Base-by-base conservation (phyloP, 179 eudicot species). In the Gypsophila paniculata region DNA sequence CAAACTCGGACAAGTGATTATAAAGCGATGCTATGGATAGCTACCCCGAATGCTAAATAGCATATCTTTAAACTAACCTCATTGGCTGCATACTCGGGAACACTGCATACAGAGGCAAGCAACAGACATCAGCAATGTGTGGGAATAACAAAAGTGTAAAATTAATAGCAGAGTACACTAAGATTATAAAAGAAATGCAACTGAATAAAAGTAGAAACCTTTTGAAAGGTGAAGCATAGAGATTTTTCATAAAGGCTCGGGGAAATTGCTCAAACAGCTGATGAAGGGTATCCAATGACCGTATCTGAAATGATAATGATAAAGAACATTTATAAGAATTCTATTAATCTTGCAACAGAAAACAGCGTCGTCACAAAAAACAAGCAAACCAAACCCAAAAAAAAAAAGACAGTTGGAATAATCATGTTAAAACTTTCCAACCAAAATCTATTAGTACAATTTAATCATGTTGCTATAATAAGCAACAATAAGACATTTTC, bases 211-310 rank as follows among this genome's bases (percentile, higher is more conserved):
- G 22, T 38, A 32, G 18, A 60, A 23, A 84, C 87, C 87, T 82
- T 72, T 72, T 80, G 46, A 88, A 74, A 55, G 86, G 80, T 65
- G 83, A 85, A 49, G 86, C 81, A 65, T 90, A 89, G 74, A 95
- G 90, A 25, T 83, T 87, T 52, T 90, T 84, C 85, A 93, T 86
- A 82, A 92, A 95, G 63, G 91, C 93, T 71, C 80, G 82, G 1
- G 99, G 99, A 82, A 95, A 95, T 82, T 86, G 88, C 82, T 90
- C 99, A 82, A 93, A 95, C 39, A 87, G 87, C 71, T 87, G 89
- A 77, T 93, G 99, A 76, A 95, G 96, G 72, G 91, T 84, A 78
- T 88, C 98, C 83, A 95, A 81, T 48, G 99, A 95, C 72, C 96
- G 91, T 72, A 95, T 95, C 98, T 95, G 87, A 75, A 79, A 68